A percentile compares a stretch with the other conserved stretches of the same genome.
These are phyloP conservation scores for Pythium myriotylum DNA, from an alignment of 352 stramenopile genomes.

Conservation along the genomic window DNA sequence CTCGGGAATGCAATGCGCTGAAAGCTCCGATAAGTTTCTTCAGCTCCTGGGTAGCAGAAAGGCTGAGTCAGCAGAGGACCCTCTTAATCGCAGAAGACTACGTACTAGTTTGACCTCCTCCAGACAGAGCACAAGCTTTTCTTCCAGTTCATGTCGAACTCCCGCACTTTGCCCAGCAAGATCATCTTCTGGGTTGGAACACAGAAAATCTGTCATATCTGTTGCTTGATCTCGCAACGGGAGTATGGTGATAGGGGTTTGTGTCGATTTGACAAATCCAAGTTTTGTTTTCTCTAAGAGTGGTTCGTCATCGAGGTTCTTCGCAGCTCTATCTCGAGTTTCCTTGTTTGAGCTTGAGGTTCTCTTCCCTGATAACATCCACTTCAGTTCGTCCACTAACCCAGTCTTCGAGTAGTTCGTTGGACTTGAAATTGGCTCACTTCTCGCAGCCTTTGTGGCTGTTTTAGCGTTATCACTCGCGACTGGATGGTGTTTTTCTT, in stretches of 20 bases:
- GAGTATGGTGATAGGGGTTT: slow-evolving; percentile 11
- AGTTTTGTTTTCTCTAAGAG: not conserved
- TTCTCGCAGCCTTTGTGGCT: not conserved
- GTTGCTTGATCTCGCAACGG: slow-evolving; percentile 15
- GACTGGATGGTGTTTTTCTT: too few relatives aligned
- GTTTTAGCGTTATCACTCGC: not conserved
- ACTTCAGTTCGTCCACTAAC: slow-evolving; percentile 22
- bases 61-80: too few relatives aligned
- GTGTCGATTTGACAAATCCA: slow-evolving; percentile 3
- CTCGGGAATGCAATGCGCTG: not conserved
- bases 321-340: not conserved
- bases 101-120: slow-evolving; percentile 10
- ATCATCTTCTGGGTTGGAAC: not conserved
- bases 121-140: slow-evolving; percentile 8
- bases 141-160: not conserved
- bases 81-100: too few relatives aligned
- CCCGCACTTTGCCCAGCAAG: not conserved
- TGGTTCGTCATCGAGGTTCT: not conserved
- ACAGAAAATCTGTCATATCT: slow-evolving; percentile 7
- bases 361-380: slow-evolving; percentile 10
- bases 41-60: slow-evolving; percentile 9
- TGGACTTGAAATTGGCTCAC: slow-evolving; percentile 7
- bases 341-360: slow-evolving; percentile 4
- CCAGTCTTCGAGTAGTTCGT: slow-evolving; percentile 9
- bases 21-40: slow-evolving; percentile 6